Conservation (phyloP, 2,329 filamentous ascomycete genomes). For the Periconia digitata region DNA sequence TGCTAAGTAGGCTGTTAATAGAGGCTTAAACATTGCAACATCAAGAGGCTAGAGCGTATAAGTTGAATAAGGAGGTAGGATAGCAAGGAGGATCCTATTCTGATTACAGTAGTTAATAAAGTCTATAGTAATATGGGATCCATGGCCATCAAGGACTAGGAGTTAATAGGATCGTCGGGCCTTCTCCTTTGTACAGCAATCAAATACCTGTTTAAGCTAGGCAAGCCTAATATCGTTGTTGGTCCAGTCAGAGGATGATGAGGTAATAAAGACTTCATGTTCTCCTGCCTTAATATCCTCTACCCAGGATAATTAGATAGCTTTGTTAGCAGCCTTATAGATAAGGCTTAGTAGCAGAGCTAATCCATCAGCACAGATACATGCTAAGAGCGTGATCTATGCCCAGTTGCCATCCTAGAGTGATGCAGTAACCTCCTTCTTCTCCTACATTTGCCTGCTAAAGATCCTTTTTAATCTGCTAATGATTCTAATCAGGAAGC, state of each 20-base stretch:
- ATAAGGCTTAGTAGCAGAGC: constrained; percentile 10
- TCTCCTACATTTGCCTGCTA: background rate
- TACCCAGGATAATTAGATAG: constrained; percentile 9
- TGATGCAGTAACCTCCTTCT: background rate
- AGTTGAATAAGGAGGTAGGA: constrained; percentile 11
- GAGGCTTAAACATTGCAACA: constrained; percentile 8
- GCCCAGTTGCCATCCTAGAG: constrained; percentile 7
- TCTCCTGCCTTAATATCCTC: constrained; percentile 3
- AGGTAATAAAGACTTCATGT: constrained; percentile 1
- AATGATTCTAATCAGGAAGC: background rate
- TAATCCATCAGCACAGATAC: constrained; percentile 10
- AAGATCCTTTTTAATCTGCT: constrained; percentile 5
- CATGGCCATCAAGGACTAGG: constrained; percentile 10
- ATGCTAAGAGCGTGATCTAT: constrained; percentile 10
- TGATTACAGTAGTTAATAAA: too few relatives aligned
- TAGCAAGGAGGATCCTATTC: constrained; percentile 15
- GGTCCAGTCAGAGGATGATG: constrained; percentile 3
- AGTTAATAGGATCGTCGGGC: constrained; percentile 3
- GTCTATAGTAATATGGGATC: constrained; percentile 1
- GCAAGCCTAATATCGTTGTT: background rate
- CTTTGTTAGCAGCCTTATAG: constrained; percentile 6
- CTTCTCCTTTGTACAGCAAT: constrained; percentile 2
- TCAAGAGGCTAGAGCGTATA: constrained; percentile 6
- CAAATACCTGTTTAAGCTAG: constrained; percentile 4
- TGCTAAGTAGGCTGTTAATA: constrained; percentile 5